Base-by-base conservation (phyloP, 1,284 basidiomycete species). In the Marasmius oreades region DNA sequence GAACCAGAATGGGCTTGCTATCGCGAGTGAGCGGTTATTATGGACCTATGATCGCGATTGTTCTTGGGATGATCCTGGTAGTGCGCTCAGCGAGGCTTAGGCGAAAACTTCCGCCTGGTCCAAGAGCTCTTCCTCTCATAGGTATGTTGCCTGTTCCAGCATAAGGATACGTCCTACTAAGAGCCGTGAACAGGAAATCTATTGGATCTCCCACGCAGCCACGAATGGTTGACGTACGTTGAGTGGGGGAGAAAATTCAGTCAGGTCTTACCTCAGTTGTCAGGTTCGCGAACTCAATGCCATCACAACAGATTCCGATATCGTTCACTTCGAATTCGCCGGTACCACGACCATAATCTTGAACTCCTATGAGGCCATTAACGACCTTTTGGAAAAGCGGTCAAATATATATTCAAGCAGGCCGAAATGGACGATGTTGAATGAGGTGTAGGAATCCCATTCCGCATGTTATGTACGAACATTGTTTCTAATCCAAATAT, bases 281-380 rank as follows among this genome's bases (percentile, higher is more conserved):
- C n/a, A n/a, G n/a, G n/a, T n/a, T n/a, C n/a, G n/a, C n/a, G n/a
- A n/a, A n/a, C n/a, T n/a, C n/a, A n/a, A n/a, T n/a, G n/a, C n/a
- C n/a, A n/a, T n/a, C n/a, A n/a, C n/a, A 23, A 4, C 12, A 53
- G 53, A 48, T n/a, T 48, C 53, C 33, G 53, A 55, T 47, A 55
- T 48, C 11, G 11, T 55, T 16, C 36, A 55, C 26, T 42, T 48
- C 11, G 33, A n/a, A 11, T 36, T 55, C 28, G 53, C 43, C 18
- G 45, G 53, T 14, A 47, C 53, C 8, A 26, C 44, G 2, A 47
- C 46, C 23, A 55, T 55, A 8, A 34, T 55, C 11, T 33, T 55
- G 18, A 55, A 55, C 45, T 48, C 53, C 18, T 10, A 11, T 14
- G 53, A 55, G 14, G 53, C 36, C 22, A 45, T 45, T 5, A 55